Percentiles rank a stretch among this genome's conserved stretches.
These are phyloP conservation scores for Colletotrichum tamarilloi DNA, from an alignment of 2,329 filamentous ascomycete genomes.

Conservation along the genomic window DNA sequence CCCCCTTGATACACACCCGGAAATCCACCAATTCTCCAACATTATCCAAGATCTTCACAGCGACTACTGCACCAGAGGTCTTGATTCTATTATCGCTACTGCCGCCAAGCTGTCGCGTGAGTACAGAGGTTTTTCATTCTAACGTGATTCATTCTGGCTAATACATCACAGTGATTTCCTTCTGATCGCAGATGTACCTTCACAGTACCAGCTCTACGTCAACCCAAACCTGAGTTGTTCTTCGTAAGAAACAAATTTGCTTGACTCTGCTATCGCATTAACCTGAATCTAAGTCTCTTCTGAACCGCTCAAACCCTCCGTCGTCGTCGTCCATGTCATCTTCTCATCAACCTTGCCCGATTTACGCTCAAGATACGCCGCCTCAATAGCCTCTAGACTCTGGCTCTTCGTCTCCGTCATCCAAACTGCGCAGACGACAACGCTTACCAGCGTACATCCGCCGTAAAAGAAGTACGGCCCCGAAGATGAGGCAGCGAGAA, in stretches of 20 bases:
- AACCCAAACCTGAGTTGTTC: too few relatives aligned
- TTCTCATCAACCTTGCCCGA: background rate
- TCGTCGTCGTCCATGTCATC: too few relatives aligned
- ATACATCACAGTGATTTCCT: background rate
- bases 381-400: slow-evolving; percentile 51
- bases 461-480: slow-evolving; percentile 60
- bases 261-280: too few relatives aligned
- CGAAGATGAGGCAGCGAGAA: slow-evolving; percentile 50
- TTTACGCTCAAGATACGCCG: background rate
- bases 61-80: background rate
- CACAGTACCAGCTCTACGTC: too few relatives aligned
- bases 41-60: background rate
- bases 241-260: too few relatives aligned
- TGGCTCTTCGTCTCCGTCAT: slow-evolving; percentile 57
- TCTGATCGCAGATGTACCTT: background rate
- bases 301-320: too few relatives aligned
- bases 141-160: background rate
- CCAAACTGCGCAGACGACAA: slow-evolving; percentile 47
- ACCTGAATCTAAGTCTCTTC: too few relatives aligned
- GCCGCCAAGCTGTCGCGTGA: background rate
- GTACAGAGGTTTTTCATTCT: background rate
- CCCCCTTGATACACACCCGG: background rate
- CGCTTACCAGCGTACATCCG: slow-evolving; percentile 48
- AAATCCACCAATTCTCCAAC: background rate
- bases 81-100: background rate